Evolutionary conservation across 495 filamentous ascomycete species (phyloP).

Genomic region (Clohesyomyces aquaticus): DNA sequence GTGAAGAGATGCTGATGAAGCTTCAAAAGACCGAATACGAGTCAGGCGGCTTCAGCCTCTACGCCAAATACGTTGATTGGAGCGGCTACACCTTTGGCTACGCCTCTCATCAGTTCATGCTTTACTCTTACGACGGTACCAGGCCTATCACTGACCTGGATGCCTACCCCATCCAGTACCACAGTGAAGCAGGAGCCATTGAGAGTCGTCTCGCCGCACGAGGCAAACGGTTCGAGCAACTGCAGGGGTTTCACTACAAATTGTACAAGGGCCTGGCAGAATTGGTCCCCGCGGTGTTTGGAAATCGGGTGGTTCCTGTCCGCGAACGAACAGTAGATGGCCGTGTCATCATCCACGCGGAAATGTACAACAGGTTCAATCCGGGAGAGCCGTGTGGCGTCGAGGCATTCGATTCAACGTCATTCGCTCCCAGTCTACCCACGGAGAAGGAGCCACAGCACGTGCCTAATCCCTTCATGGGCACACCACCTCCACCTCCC

Average conservation of each 20-base stretch:
- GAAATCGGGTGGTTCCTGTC: not conserved
- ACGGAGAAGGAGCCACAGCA: constrained; percentile 2
- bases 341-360: constrained; percentile 35
- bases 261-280: constrained; percentile 49
- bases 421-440: constrained; percentile 22
- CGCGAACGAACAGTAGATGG: constrained; percentile 21
- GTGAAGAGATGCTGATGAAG: constrained; percentile 47
- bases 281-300: constrained; percentile 12
- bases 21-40: constrained; percentile 43
- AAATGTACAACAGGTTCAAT: constrained; percentile 36
- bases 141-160: constrained; percentile 58
- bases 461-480: not conserved
- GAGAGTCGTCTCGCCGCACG: constrained; percentile 39
- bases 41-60: constrained; percentile 40
- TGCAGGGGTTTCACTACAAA: constrained; percentile 65
- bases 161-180: constrained; percentile 60
- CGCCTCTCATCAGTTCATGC: constrained; percentile 48
- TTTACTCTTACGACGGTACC: constrained; percentile 58
- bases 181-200: constrained; percentile 51
- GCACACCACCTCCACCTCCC: constrained; percentile 11
- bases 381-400: constrained; percentile 1
- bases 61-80: constrained; percentile 57
- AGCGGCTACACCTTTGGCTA: constrained; percentile 62
- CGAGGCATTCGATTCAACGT: constrained; percentile 21
- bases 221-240: constrained; percentile 45